A percentile compares a stretch with the other conserved stretches of the same genome.
Conservation (phyloP, 352 stramenopile species). For the Globisporangium lucens region DNA sequence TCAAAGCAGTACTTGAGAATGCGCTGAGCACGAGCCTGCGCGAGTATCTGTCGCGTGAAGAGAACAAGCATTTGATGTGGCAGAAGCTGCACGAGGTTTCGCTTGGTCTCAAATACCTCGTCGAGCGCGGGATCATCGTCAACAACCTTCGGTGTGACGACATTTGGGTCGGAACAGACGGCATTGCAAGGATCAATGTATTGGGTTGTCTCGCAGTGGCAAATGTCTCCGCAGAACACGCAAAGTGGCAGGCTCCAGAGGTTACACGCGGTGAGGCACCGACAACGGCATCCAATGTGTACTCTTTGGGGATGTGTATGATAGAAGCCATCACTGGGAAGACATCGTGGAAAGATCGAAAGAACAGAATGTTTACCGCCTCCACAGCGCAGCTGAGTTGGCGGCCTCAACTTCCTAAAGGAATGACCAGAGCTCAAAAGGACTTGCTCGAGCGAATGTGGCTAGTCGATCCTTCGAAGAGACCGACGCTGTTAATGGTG, state of each 20-base stretch:
- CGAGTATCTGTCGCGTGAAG: not conserved
- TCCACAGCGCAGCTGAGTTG: not conserved
- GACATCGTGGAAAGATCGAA: not conserved
- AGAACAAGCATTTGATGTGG: conserved; percentile 3
- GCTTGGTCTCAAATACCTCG: conserved; percentile 6
- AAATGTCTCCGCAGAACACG: not conserved
- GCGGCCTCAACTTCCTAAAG: not conserved
- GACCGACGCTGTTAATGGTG: not conserved
- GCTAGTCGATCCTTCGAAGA: not conserved
- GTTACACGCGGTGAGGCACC: not conserved
- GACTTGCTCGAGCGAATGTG: not conserved
- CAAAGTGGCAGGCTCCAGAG: not conserved
- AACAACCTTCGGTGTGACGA: conserved; percentile 3
- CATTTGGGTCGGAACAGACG: conserved; percentile 4
- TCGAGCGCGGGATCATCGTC: conserved; percentile 1
- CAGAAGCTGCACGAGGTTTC: conserved; percentile 2
- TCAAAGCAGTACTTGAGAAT: not conserved
- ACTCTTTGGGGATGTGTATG: not conserved
- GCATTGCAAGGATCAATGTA: not conserved
- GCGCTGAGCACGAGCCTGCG: not conserved
- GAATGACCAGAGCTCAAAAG: not conserved
- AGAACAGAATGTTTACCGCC: not conserved
- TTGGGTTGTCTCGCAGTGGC: not conserved
- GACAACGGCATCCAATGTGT: not conserved
- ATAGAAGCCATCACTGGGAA: not conserved